Base-by-base conservation (phyloP, 164 flowering plant species). In the Magnolia kwangsiensis region DNA sequence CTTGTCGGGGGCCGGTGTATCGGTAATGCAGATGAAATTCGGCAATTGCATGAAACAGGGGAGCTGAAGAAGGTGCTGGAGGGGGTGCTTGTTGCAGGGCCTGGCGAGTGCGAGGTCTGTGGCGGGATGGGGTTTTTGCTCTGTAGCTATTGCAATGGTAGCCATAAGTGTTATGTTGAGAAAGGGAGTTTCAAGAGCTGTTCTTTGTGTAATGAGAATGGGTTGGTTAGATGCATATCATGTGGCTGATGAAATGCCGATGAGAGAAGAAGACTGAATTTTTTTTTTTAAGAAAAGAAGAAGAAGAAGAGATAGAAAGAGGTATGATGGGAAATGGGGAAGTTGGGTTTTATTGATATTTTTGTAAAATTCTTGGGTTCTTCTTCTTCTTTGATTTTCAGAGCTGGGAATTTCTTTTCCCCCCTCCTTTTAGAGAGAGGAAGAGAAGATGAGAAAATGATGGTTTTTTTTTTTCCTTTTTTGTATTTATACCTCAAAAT, bases 21-120 rank as follows among this genome's bases (percentile, higher is more conserved):
- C 1, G 93, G 97, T 16, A 95, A 91, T 2, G 92, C 89, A 9
- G 91, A 91, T 5, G 93, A 90, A 82, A 78, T 91, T 51, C 76
- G 67, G 75, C 83, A 78, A 73, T 70, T 90, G 50, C 81, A 89
- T 74, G 95, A 92, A 80, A 75, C 74, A 3, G 97, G 92, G 0
- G 92, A 91, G 79, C 79, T 92, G 78, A 82, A 78, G 85, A 81
- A 76, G 72, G 29, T 89, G 37, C 72, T 92, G 24, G 82, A 81
- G 18, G 82, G 89, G 74, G 67, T 88, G 7, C 90, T 85, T 7
- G 8, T 7, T 51, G 84, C 76, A 1, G 80, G 79, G 49, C 65
- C 74, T 3, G 74, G 76, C 16, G 84, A 51, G 0, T 90, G 97
- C 69, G 83, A 79, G 7, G 59, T 24, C 3, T 90, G 97, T n/a